Evolutionary conservation across 2,329 filamentous ascomycete genomes (phyloP).

Genomic region (Aphanoascus verrucosus): DNA sequence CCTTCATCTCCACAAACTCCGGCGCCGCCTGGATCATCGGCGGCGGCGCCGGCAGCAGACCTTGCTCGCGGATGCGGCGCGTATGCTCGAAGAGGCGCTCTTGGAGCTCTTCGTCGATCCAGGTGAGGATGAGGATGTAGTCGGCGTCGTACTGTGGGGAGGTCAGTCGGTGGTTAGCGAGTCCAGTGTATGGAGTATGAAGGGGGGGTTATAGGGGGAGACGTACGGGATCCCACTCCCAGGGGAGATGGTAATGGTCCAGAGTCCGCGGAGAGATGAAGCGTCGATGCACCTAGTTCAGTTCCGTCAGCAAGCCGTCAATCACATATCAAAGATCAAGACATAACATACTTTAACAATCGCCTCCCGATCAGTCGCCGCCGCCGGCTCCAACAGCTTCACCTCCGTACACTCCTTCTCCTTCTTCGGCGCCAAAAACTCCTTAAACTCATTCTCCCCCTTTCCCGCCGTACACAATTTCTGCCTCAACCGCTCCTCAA

Average conservation of each 20-base stretch:
- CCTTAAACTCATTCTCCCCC: slow-evolving; percentile 34
- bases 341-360: slow-evolving; percentile 34
- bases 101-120: slow-evolving; percentile 61
- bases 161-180: neutral
- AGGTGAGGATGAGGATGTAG: slow-evolving; percentile 62
- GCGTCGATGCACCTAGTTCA: slow-evolving; percentile 35
- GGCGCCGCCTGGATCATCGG: slow-evolving; percentile 2
- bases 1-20: slow-evolving; percentile 29
- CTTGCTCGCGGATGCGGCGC: slow-evolving; percentile 49
- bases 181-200: neutral
- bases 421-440: slow-evolving; percentile 43
- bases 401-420: slow-evolving; percentile 24
- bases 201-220: neutral
- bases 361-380: slow-evolving; percentile 22
- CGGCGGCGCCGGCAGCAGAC: slow-evolving; percentile 27
- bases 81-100: slow-evolving; percentile 64
- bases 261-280: slow-evolving; percentile 39
- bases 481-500: slow-evolving; percentile 28
- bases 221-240: slow-evolving; percentile 40
- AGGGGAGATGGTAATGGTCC: slow-evolving; percentile 36
- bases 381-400: slow-evolving; percentile 4
- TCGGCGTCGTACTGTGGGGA: slow-evolving; percentile 46
- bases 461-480: slow-evolving; percentile 30
- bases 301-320: neutral
- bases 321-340: neutral